Evolutionary conservation across 805 yeast species (phyloP), one percentile per base, ranked within the genome.

Genomic region (Schwanniomyces yamadae): DNA sequence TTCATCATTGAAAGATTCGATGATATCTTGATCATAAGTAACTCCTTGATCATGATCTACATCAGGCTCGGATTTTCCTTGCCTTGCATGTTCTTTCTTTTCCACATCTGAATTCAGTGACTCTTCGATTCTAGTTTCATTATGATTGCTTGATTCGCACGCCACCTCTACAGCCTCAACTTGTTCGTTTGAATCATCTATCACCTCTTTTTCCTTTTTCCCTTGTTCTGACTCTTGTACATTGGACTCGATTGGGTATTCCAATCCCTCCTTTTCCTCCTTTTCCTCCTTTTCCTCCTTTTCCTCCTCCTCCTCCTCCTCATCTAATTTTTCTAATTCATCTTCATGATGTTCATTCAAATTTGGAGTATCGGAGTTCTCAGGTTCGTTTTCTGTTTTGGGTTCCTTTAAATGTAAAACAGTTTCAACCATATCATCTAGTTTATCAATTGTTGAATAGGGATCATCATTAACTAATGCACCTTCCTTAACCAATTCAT

Each of bases 71-170:
- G 26, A 35, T 12, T 25, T 19, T 14, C 14, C 31, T 22, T 27
- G 66, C 34, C 65, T 57, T 23, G 71, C 74, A 34, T 82, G 62
- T 40, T 80, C 84, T 59, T 84, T 88, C 21, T 61, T 63, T 61
- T 82, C 85, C 37, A 83, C 75, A 36, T 73, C 80, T 16, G 63
- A 59, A n/a, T n/a, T n/a, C 23, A 8, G 23, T 7, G 10, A 10
- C 23, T 10, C 23, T 21, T 21, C 23, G 7, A 7, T 8, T 21
- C 23, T 10, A 8, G 23, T 23, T 4, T 11, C 21, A 17, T 22
- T 18, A 2, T 21, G 5, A 13, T 14, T 21, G 6, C 22, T 28
- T 8, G 13, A 19, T 23, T 15, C 13, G n/a, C 18, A 20, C 21
- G 23, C 8, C 7, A 28, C 10, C 10, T 5, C 25, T 6, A 4